Evolutionary conservation across 2,329 filamentous ascomycete genomes (phyloP).

Genomic region (Aureobasidium sp.): DNA sequence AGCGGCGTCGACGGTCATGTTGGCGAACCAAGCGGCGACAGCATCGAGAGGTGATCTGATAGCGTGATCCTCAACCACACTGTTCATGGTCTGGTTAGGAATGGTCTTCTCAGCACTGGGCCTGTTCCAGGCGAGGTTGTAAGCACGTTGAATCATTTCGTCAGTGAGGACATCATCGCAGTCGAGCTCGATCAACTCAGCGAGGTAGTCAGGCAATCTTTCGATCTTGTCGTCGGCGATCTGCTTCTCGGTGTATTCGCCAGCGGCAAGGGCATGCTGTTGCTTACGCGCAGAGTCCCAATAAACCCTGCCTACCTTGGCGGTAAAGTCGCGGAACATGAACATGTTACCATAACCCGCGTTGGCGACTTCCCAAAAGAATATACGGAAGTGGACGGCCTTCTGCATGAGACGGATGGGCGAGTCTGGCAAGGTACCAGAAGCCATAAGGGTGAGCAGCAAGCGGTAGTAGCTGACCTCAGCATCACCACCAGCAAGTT

Average conservation of each 20-base stretch:
- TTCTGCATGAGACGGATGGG: slow-evolving; percentile 82
- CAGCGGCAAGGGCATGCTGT: slow-evolving; percentile 30
- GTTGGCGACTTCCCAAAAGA: slow-evolving; percentile 70
- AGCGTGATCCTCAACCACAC: slow-evolving; percentile 74
- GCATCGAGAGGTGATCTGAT: slow-evolving; percentile 84
- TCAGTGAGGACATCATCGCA: slow-evolving; percentile 75
- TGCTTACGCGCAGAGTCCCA: slow-evolving; percentile 75
- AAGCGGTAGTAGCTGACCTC: slow-evolving; percentile 84
- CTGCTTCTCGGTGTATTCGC: slow-evolving; percentile 16
- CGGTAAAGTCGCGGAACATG: slow-evolving; percentile 59
- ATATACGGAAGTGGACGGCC: slow-evolving; percentile 79
- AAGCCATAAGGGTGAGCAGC: slow-evolving; percentile 77
- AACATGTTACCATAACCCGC: slow-evolving; percentile 55
- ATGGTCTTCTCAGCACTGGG: slow-evolving; percentile 60
- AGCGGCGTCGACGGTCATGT: slow-evolving; percentile 59
- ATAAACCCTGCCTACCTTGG: slow-evolving; percentile 62
- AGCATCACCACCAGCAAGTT: slow-evolving; percentile 80
- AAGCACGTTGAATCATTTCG: slow-evolving; percentile 71
- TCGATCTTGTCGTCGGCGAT: slow-evolving; percentile 46
- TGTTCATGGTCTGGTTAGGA: slow-evolving; percentile 65
- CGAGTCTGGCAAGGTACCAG: slow-evolving; percentile 75
- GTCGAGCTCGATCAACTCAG: slow-evolving; percentile 64
- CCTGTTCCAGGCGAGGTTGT: slow-evolving; percentile 83
- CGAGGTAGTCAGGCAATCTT: slow-evolving; percentile 66
- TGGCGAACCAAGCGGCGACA: slow-evolving; percentile 86